phyloP scores from a whole-genome alignment of 768 basidiomycete species.

The Kwoniella europaea region DNA sequence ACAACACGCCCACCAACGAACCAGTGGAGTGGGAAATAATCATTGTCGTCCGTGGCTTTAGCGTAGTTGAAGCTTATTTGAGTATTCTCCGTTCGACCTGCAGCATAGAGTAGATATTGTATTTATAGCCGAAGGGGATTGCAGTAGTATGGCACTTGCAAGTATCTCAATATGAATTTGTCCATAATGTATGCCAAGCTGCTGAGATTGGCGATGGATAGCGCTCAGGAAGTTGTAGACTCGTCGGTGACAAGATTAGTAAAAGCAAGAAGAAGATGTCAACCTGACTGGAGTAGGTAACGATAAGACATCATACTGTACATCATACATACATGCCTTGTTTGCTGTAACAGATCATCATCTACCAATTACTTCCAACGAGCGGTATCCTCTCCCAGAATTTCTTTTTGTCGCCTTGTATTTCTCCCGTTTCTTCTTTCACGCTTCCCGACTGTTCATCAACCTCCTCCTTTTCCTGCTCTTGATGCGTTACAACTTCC shows the following conservation, averaged over 20 bases:
- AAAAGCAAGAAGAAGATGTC: too few relatives aligned
- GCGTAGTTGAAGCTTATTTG: neutral
- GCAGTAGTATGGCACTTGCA: too few relatives aligned
- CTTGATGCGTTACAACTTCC: neutral
- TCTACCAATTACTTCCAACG: constrained; percentile 9
- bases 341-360: neutral
- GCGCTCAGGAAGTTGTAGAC: too few relatives aligned
- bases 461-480: neutral
- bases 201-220: too few relatives aligned
- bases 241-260: too few relatives aligned
- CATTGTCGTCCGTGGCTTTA: neutral
- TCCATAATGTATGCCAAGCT: too few relatives aligned
- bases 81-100: neutral
- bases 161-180: too few relatives aligned
- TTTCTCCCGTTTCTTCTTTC: neutral
- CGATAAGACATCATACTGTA: neutral
- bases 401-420: neutral
- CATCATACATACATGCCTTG: neutral
- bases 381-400: constrained; percentile 18
- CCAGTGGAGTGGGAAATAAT: neutral
- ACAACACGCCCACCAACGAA: neutral
- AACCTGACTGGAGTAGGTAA: too few relatives aligned
- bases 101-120: too few relatives aligned
- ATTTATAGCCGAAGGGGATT: too few relatives aligned
- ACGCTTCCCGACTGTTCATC: neutral